A percentile compares a stretch with the other conserved stretches of the same genome.
These are phyloP conservation scores for Xerocomellus chrysenteron DNA, from an alignment of 768 basidiomycete species.

Conservation along the genomic window DNA sequence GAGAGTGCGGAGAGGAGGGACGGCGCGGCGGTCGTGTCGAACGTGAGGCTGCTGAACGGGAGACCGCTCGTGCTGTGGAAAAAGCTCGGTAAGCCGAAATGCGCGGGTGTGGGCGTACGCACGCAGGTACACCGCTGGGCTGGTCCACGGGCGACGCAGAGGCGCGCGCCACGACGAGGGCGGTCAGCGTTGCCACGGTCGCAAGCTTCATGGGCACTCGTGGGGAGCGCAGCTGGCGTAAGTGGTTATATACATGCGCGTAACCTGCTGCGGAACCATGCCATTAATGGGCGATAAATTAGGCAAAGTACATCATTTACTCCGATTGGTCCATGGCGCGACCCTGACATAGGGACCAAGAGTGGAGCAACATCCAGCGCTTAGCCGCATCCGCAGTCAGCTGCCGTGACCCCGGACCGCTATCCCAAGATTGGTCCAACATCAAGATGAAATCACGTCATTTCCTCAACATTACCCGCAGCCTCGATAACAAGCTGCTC, in stretches of 20 bases:
- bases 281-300: no score
- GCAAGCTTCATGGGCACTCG: conserved; percentile 14
- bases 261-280: not conserved
- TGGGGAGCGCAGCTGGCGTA: not conserved
- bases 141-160: conserved; percentile 9
- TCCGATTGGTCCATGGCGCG: no score
- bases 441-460: not conserved
- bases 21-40: conserved; percentile 23
- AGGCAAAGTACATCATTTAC: no score
- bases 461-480: conserved; percentile 9
- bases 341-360: no score
- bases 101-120: no score
- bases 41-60: conserved; percentile 16
- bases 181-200: conserved; percentile 1
- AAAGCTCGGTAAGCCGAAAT: not conserved
- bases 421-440: not conserved
- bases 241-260: not conserved
- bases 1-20: conserved; percentile 23
- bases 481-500: conserved; percentile 1
- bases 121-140: conserved; percentile 23
- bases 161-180: conserved; percentile 8
- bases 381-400: no score
- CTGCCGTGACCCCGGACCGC: no score
- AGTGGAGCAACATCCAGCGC: no score
- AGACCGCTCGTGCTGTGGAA: conserved; percentile 21